phyloP scores from a whole-genome alignment of 2,329 filamentous ascomycete species.

The Leptographium procerum region DNA sequence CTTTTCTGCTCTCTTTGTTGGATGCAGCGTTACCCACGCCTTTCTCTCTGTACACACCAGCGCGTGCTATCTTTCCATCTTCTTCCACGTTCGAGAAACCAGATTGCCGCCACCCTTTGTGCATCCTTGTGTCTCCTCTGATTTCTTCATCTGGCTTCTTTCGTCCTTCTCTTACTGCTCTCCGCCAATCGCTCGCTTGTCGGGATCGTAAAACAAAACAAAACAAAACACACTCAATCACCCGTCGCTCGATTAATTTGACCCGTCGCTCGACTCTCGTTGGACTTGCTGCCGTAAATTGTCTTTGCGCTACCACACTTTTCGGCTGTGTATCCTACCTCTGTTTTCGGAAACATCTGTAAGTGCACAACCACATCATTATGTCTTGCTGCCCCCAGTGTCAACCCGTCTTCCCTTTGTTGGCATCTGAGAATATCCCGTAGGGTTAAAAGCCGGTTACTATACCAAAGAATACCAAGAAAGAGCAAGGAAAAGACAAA shows the following conservation, averaged over 20 bases:
- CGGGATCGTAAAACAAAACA: neutral
- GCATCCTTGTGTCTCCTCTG: neutral
- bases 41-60: neutral
- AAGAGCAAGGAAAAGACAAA: neutral
- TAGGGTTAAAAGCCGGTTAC: neutral
- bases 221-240: too few relatives aligned
- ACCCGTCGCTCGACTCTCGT: neutral
- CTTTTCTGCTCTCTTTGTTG: neutral
- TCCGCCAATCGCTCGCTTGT: neutral
- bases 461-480: neutral
- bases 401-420: neutral
- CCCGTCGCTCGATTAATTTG: neutral
- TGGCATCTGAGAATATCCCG: neutral
- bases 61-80: neutral
- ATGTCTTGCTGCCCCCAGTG: neutral
- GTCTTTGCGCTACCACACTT: neutral
- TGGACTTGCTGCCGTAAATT: slow-evolving; percentile 1
- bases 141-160: neutral
- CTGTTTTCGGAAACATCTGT: neutral
- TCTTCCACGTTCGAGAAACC: neutral
- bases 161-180: neutral
- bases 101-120: neutral
- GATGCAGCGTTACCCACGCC: neutral
- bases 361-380: neutral
- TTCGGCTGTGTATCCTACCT: neutral